Evolutionary conservation across 495 filamentous ascomycete species (phyloP).

Genomic region (Penicillium malachiteum): DNA sequence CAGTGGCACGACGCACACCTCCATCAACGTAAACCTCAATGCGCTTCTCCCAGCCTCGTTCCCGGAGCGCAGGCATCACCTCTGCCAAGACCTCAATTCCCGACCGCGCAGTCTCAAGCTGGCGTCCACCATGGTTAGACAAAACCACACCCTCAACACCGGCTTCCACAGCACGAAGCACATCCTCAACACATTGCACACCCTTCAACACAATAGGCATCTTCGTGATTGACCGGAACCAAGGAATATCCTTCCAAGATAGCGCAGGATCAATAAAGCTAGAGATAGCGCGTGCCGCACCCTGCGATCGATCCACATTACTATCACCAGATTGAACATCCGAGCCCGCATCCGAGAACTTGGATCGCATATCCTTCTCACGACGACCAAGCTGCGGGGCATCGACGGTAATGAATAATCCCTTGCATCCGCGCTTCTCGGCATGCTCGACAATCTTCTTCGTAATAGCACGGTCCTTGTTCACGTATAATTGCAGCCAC

Average conservation of each 20-base stretch:
- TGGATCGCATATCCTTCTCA: conserved; percentile 93
- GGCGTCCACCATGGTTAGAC: conserved; percentile 90
- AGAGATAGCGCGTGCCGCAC: conserved; percentile 88
- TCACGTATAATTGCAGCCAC: conserved; percentile 98
- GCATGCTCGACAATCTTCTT: conserved; percentile 88
- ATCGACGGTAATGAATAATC: conserved; percentile 97
- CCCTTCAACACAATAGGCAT: conserved; percentile 92
- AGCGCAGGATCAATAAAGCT: conserved; percentile 92
- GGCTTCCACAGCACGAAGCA: conserved; percentile 74
- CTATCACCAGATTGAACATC: conserved; percentile 72
- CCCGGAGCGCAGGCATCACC: conserved; percentile 89
- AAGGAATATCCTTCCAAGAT: conserved; percentile 91
- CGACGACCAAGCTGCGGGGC: conserved; percentile 91
- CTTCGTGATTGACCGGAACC: conserved; percentile 89
- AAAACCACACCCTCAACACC: conserved; percentile 89
- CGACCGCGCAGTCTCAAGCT: conserved; percentile 90
- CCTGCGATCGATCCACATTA: conserved; percentile 78
- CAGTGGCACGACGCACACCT: conserved; percentile 83
- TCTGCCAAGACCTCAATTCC: conserved; percentile 94
- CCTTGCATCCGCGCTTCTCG: conserved; percentile 89
- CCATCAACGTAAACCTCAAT: conserved; percentile 90
- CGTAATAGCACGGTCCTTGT: conserved; percentile 92
- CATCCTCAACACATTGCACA: conserved; percentile 94
- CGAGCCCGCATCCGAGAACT: conserved; percentile 83
- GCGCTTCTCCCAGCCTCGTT: conserved; percentile 74